Evolutionary conservation across 768 basidiomycete genomes (phyloP).

Genomic region (Termitomyces eurrhizus): DNA sequence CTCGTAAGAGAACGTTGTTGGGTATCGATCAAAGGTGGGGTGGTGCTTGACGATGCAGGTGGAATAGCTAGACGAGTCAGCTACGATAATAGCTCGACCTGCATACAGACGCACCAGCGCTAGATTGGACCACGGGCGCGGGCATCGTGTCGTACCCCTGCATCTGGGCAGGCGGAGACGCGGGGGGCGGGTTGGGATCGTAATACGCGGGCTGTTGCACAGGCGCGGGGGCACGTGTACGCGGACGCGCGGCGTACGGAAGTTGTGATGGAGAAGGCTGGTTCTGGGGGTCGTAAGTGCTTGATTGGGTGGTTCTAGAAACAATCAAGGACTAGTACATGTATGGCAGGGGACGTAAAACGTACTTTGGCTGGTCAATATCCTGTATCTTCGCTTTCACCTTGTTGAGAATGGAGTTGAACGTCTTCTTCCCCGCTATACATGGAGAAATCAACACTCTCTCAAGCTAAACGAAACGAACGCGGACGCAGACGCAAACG

Average conservation of each 20-base stretch:
- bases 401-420: slow-evolving; percentile 66
- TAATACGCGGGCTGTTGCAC: slow-evolving; percentile 30
- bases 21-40: not conserved
- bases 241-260: slow-evolving; percentile 9
- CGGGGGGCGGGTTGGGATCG: slow-evolving; percentile 22
- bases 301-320: slow-evolving; percentile 6
- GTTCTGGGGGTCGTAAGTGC: slow-evolving; percentile 9
- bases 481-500: slow-evolving; percentile 20
- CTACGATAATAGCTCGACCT: too few relatives aligned
- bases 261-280: slow-evolving; percentile 1
- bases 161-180: slow-evolving; percentile 5
- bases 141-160: slow-evolving; percentile 18
- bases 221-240: not conserved
- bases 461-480: not conserved
- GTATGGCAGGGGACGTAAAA: not conserved
- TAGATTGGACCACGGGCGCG: not conserved
- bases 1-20: slow-evolving; percentile 10
- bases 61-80: too few relatives aligned
- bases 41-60: not conserved
- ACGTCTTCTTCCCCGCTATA: slow-evolving; percentile 74
- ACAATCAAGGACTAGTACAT: not conserved
- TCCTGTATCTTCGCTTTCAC: slow-evolving; percentile 85
- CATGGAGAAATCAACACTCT: not conserved
- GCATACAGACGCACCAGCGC: not conserved
- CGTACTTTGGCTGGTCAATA: slow-evolving; percentile 54